These are phyloP conservation scores for Irineochytrium annulatum DNA, from an alignment of 192 early-diverging fungal species.

Conservation along the genomic window DNA sequence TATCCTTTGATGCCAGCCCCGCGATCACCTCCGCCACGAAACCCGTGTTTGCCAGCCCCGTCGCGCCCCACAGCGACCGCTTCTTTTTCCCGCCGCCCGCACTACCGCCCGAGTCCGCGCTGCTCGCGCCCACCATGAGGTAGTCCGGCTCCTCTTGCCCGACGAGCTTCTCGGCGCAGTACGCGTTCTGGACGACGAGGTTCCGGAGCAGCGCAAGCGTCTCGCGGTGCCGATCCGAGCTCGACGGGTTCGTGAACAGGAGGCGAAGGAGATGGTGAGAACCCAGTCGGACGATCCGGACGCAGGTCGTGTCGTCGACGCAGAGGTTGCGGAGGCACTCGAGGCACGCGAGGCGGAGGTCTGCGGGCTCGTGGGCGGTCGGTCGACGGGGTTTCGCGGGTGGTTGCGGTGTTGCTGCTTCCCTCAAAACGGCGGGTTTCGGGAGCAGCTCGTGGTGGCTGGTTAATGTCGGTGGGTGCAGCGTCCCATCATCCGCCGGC, in stretches of 20 bases:
- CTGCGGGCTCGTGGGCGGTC: not conserved
- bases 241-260: not conserved
- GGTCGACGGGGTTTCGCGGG: no score
- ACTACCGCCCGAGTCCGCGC: no score
- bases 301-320: conserved; percentile 10
- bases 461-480: no score
- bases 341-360: not conserved
- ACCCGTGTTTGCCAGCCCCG: no score
- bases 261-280: not conserved
- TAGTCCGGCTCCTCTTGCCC: not conserved
- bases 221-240: not conserved
- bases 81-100: no score
- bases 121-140: not conserved
- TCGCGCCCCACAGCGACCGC: no score
- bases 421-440: not conserved
- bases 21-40: conserved; percentile 18
- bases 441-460: not conserved
- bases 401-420: no score
- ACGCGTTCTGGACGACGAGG: conserved; percentile 2
- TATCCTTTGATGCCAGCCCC: conserved; percentile 2
- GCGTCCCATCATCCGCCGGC: no score
- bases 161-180: not conserved
- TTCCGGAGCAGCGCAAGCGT: conserved; percentile 13
- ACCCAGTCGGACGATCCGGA: not conserved
- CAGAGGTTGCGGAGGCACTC: conserved; percentile 15